Conservation (phyloP, 2,329 filamentous ascomycete species). For the Colletotrichum eremochloae region DNA sequence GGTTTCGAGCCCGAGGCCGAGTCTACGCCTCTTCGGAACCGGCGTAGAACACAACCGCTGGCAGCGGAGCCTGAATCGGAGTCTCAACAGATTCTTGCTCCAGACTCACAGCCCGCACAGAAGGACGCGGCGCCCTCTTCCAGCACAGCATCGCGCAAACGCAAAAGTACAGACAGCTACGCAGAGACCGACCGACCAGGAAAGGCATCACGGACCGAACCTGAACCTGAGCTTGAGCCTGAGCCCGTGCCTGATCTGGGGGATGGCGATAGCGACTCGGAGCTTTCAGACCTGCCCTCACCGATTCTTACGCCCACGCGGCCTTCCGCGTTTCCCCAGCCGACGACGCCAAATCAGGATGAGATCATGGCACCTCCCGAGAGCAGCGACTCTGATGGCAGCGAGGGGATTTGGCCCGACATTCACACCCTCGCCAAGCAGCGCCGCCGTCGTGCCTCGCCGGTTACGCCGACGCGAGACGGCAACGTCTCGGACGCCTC, state of each 20-base stretch:
- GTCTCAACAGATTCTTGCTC: conserved; percentile 46
- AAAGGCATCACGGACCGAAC: conserved; percentile 51
- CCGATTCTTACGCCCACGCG: conserved; percentile 48
- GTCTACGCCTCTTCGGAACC: conserved; percentile 72
- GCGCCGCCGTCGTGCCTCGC: conserved; percentile 53
- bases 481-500: conserved; percentile 68
- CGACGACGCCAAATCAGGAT: conserved; percentile 61
- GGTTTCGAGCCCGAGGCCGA: conserved; percentile 73
- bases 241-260: conserved; percentile 45
- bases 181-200: conserved; percentile 54
- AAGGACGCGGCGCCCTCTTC: conserved; percentile 45
- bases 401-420: conserved; percentile 64
- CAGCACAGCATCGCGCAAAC: conserved; percentile 62
- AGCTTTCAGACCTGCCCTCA: conserved; percentile 54
- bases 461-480: conserved; percentile 54
- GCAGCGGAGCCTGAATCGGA: conserved; percentile 28
- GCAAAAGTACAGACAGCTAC: conserved; percentile 66
- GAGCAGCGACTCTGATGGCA: conserved; percentile 64
- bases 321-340: conserved; percentile 48
- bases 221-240: conserved; percentile 37
- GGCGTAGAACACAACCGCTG: conserved; percentile 56
- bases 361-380: conserved; percentile 68
- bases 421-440: conserved; percentile 64
- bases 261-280: conserved; percentile 48
- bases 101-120: conserved; percentile 46